Evolutionary conservation across 1,284 basidiomycete genomes (phyloP).

Genomic region (Apiotrichum laibachii): DNA sequence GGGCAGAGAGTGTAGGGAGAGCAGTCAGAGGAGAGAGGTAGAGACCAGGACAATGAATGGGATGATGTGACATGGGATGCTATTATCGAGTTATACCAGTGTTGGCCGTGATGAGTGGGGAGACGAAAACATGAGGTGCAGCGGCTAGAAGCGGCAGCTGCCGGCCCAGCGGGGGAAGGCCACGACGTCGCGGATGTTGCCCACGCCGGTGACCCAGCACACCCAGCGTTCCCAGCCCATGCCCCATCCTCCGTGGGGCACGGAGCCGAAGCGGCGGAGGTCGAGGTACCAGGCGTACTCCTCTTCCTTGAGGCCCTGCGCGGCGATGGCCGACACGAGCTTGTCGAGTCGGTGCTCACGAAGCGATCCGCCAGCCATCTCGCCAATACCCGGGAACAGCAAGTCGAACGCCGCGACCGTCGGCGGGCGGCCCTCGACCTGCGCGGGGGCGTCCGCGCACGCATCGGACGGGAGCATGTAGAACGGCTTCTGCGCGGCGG

Average conservation of each 20-base stretch:
- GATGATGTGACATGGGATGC: neutral
- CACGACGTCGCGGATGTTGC: slow-evolving; percentile 83
- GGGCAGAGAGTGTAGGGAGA: neutral
- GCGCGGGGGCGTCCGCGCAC: neutral
- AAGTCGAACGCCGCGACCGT: slow-evolving; percentile 95
- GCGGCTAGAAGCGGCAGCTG: slow-evolving; percentile 50
- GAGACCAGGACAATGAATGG: neutral
- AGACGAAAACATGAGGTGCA: neutral
- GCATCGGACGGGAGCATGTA: slow-evolving; percentile 70
- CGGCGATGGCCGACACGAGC: slow-evolving; percentile 59
- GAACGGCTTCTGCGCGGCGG: slow-evolving; percentile 79
- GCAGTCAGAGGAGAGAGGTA: neutral
- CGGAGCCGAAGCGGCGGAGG: slow-evolving; percentile 70
- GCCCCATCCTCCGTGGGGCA: slow-evolving; percentile 88
- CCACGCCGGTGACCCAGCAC: slow-evolving; percentile 75
- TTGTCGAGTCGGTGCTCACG: slow-evolving; percentile 74
- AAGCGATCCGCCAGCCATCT: slow-evolving; percentile 87
- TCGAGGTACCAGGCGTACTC: slow-evolving; percentile 84
- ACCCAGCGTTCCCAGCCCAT: slow-evolving; percentile 87
- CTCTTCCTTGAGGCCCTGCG: slow-evolving; percentile 56
- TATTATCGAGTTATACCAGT: slow-evolving; percentile 20
- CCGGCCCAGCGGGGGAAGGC: slow-evolving; percentile 87
- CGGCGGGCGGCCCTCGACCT: slow-evolving; percentile 5
- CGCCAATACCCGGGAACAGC: slow-evolving; percentile 81
- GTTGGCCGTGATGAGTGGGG: slow-evolving; percentile 22